These are phyloP conservation scores for Mercurialis annua DNA, from an alignment of 345 rosid genomes.

Conservation along the genomic window DNA sequence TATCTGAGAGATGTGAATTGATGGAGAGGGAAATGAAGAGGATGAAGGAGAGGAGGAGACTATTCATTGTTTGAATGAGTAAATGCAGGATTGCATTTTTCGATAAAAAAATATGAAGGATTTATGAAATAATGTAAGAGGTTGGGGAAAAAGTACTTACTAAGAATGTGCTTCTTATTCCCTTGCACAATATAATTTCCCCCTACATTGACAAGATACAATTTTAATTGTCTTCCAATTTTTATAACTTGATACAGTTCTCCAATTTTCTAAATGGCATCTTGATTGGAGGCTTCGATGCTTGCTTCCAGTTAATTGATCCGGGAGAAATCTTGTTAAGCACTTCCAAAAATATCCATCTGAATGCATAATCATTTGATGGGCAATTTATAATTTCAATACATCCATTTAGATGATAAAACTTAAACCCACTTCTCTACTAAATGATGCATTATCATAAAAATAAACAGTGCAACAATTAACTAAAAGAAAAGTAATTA, in stretches of 20 bases:
- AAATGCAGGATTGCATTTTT: no score
- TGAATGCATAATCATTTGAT: constrained; percentile 27
- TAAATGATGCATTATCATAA: neutral
- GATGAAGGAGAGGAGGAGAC: no score
- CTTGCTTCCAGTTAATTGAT: constrained; percentile 87
- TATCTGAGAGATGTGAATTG: no score
- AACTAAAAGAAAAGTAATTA: no score
- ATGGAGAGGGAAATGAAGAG: no score
- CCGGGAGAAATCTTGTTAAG: constrained; percentile 82
- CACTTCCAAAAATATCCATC: constrained; percentile 89
- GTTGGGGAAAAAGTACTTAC: constrained; percentile 31
- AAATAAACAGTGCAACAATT: no score
- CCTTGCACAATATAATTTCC: constrained; percentile 95
- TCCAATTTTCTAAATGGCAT: constrained; percentile 96
- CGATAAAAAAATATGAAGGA: no score
- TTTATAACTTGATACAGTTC: constrained; percentile 84
- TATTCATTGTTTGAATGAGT: no score
- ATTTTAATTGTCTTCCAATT: constrained; percentile 70
- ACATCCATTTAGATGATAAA: neutral
- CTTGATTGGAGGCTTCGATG: constrained; percentile 90
- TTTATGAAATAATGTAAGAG: neutral
- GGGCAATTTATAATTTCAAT: neutral
- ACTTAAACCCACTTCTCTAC: neutral
- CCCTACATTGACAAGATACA: constrained; percentile 79
- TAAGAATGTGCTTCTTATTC: constrained; percentile 91